Evolutionary conservation across 805 yeast genomes (phyloP).

Genomic region (Candida coquimbonensis): DNA sequence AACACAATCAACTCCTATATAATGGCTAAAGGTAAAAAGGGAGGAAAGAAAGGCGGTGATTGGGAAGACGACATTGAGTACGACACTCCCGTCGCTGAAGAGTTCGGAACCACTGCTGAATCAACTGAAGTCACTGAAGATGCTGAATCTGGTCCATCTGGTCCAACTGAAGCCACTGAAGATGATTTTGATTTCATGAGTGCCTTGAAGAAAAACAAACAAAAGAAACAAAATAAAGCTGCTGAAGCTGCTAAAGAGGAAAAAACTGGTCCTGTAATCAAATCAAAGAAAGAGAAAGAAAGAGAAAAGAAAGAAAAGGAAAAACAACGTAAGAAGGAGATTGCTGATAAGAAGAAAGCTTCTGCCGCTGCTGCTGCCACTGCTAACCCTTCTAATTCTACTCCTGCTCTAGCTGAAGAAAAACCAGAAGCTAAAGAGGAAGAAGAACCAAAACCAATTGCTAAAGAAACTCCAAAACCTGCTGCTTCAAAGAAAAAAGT

Average conservation of each 20-base stretch:
- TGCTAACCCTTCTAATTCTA: neutral
- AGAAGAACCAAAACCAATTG: conserved; percentile 24
- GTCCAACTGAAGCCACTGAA: conserved; percentile 25
- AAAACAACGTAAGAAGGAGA: conserved; percentile 85
- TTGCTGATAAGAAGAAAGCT: conserved; percentile 79
- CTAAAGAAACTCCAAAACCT: conserved; percentile 11
- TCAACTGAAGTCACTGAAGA: conserved; percentile 15
- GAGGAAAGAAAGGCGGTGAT: conserved; percentile 56
- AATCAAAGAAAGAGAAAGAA: conserved; percentile 90
- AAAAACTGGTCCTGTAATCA: conserved; percentile 60
- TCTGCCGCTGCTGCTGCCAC: conserved; percentile 29
- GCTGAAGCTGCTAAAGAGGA: conserved; percentile 42
- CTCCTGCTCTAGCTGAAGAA: conserved; percentile 7
- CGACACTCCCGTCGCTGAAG: conserved; percentile 47
- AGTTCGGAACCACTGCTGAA: conserved; percentile 36
- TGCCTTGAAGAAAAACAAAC: conserved; percentile 72
- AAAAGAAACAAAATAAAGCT: conserved; percentile 63
- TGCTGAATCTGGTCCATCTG: conserved; percentile 18
- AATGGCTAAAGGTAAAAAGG: conserved; percentile 51
- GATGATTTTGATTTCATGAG: conserved; percentile 69
- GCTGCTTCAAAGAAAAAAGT: conserved; percentile 60
- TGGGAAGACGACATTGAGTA: conserved; percentile 73
- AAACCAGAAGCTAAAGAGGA: conserved; percentile 8
- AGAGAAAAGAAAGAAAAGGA: conserved; percentile 91
- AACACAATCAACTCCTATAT: neutral